Evolutionary conservation across 2,329 filamentous ascomycete genomes (phyloP).

Genomic region (Knufia petricola): DNA sequence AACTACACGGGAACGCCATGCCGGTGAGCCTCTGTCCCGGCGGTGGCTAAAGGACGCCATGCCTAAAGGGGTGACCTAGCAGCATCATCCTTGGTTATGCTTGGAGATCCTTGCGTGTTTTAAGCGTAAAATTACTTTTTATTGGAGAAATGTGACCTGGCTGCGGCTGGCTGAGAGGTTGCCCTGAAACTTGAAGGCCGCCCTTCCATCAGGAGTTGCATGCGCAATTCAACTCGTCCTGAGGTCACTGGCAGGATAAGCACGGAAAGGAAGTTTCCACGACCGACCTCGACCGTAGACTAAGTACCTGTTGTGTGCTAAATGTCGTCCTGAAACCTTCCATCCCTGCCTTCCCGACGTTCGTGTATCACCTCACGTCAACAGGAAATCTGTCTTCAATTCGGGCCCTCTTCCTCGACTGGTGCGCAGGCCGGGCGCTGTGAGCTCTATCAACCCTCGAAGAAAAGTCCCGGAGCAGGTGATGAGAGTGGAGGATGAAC

Average conservation of each 20-base stretch:
- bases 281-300: background rate
- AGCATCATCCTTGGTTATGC: too few relatives aligned
- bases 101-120: too few relatives aligned
- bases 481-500: slow-evolving; percentile 51
- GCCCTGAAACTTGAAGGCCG: too few relatives aligned
- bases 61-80: background rate
- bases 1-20: too few relatives aligned
- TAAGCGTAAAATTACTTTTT: background rate
- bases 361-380: background rate
- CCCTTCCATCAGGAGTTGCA: background rate
- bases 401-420: background rate
- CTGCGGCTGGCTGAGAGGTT: background rate
- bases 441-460: too few relatives aligned
- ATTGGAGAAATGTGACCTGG: background rate
- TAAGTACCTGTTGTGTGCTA: background rate
- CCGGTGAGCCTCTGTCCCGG: background rate
- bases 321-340: background rate
- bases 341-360: background rate
- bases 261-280: background rate
- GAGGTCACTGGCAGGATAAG: too few relatives aligned
- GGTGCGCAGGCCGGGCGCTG: too few relatives aligned
- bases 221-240: background rate
- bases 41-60: background rate
- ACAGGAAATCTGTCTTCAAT: background rate
- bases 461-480: slow-evolving; percentile 7